phyloP scores from a whole-genome alignment of 257 asterid species.

The Solanum chmielewskii region DNA sequence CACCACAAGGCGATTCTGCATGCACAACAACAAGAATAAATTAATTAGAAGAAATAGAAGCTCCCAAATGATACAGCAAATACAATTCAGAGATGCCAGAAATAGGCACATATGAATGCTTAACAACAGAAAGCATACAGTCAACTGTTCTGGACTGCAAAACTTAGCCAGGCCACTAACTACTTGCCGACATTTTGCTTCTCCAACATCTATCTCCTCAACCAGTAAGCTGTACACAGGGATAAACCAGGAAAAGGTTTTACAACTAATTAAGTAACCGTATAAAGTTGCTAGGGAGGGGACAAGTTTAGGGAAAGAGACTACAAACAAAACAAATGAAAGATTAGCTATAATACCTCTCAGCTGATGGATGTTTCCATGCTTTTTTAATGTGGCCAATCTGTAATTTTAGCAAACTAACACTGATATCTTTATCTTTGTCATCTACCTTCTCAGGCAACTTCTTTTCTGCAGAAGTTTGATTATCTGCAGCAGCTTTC shows the following conservation, averaged over 20 bases:
- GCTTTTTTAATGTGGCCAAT: conserved; percentile 79
- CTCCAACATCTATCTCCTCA: conserved; percentile 98
- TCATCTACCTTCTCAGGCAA: conserved; percentile 38
- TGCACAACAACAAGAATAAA: background rate
- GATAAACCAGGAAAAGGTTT: background rate
- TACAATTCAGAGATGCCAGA: conserved; percentile 4
- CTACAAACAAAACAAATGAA: background rate
- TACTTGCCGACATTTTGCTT: conserved; percentile 79
- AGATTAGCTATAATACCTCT: conserved; percentile 37
- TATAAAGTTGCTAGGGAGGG: background rate
- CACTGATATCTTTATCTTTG: conserved; percentile 57
- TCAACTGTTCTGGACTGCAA: conserved; percentile 73
- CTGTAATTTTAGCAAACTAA: conserved; percentile 83
- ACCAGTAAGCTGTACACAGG: conserved; percentile 62
- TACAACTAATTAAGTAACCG: background rate
- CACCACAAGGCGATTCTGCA: conserved; percentile 75
- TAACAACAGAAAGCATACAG: conserved; percentile 32
- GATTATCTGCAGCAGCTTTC: conserved; percentile 38
- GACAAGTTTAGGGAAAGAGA: background rate
- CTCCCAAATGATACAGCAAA: background rate
- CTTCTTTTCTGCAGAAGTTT: conserved; percentile 46
- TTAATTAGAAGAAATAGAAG: background rate
- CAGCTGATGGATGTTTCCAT: conserved; percentile 94
- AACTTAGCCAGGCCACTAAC: conserved; percentile 95
- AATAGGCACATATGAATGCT: background rate